Base-by-base conservation (phyloP, 2,329 filamentous ascomycete genomes). In the Pyricularia grisea region DNA sequence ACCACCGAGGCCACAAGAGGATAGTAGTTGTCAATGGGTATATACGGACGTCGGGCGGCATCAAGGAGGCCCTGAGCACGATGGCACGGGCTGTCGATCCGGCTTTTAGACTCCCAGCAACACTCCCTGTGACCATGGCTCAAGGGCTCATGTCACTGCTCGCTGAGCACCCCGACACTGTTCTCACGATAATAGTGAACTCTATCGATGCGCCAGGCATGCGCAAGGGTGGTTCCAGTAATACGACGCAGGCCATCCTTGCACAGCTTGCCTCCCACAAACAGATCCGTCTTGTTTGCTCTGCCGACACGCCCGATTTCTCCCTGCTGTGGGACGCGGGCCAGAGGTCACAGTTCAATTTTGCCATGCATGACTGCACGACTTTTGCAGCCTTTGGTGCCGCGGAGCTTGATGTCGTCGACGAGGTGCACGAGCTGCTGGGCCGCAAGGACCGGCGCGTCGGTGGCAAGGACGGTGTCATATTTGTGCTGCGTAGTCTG, bases 21-120 rank as follows among this genome's bases (percentile, higher is more conserved):
- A 92, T 97, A 71, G 88, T 97, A 55, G 83, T 98, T 7, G 85
- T 97, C 71, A 98, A 98, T 78, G 95, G 94, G 55, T 96, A 97
- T 78, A 82, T 88, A 4, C 85, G 86, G 17, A 87, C 85, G 11
- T 83, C 27, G 23, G 65, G 42, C 20, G 58, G 66, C 4, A 67
- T 67, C 23, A 67, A 68, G 25, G 90, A 94, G 73, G 82, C 94
- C 33, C 80, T 95, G 50, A 83, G 82, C 25, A 92, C 88, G 9
- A 79, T 98, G 27, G 89, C 88, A 65, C 81, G 83, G 3, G 88
- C 91, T 9, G 79, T 93, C 75, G 81, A 82, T 71, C 82, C 81
- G 55, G 77, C 76, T 73, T 82, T 78, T 72, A 84, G 79, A 67
- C 78, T 85, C 10, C 80, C 82, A 17, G 85, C 88, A 3, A 86